Conservation (phyloP, 768 basidiomycete genomes). For the Calocybe indica region DNA sequence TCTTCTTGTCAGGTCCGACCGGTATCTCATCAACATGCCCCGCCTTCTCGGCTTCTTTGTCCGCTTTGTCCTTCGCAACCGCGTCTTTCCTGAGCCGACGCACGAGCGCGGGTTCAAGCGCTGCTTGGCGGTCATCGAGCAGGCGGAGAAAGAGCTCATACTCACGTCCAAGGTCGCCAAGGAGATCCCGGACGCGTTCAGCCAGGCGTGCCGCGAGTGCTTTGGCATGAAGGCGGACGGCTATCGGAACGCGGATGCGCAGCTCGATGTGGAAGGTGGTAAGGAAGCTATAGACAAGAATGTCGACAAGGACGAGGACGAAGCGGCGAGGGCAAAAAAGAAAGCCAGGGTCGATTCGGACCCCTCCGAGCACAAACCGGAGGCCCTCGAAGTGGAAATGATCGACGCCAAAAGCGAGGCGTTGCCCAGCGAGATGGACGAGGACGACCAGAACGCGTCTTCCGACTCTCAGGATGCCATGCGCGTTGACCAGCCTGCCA, state of each 20-base stretch:
- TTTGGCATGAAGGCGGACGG: slow-evolving; percentile 44
- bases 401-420: slow-evolving; percentile 10
- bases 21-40: slow-evolving; percentile 44
- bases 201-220: slow-evolving; percentile 37
- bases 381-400: slow-evolving; percentile 25
- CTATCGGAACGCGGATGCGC: slow-evolving; percentile 17
- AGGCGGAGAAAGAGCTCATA: slow-evolving; percentile 46
- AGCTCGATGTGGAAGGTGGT: slow-evolving; percentile 4
- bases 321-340: no score
- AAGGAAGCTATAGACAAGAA: slow-evolving; percentile 11
- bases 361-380: slow-evolving; percentile 26
- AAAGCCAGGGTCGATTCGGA: no score
- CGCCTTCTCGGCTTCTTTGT: slow-evolving; percentile 56
- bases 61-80: slow-evolving; percentile 50
- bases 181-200: slow-evolving; percentile 44
- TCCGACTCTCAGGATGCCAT: slow-evolving; percentile 8
- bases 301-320: slow-evolving; percentile 8
- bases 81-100: slow-evolving; percentile 41
- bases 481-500: slow-evolving; percentile 7
- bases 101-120: slow-evolving; percentile 40
- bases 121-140: slow-evolving; percentile 35
- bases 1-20: slow-evolving; percentile 31
- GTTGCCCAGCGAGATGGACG: slow-evolving; percentile 1
- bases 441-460: slow-evolving; percentile 8
- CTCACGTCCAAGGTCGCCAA: slow-evolving; percentile 40